A percentile compares a stretch with the other conserved stretches of the same genome.
These are phyloP conservation scores for Phaeosphaeriaceae sp. DNA, from an alignment of 2,329 filamentous ascomycete genomes.

Conservation along the genomic window DNA sequence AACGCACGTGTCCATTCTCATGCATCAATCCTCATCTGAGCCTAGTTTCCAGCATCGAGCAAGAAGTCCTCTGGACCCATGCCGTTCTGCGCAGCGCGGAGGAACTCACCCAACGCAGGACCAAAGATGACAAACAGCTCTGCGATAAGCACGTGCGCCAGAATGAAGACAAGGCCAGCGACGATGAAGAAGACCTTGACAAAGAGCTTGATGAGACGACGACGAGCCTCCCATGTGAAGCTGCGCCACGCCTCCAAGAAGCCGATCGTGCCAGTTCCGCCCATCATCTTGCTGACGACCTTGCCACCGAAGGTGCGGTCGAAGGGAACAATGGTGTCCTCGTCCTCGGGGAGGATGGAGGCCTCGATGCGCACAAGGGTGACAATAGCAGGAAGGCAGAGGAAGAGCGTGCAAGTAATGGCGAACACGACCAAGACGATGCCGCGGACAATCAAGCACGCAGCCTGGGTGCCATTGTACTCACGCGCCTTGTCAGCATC, in stretches of 20 bases:
- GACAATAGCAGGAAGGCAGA: slow-evolving; percentile 80
- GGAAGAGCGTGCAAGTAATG: slow-evolving; percentile 65
- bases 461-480: slow-evolving; percentile 42
- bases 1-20: not conserved
- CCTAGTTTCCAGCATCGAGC: not conserved
- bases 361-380: slow-evolving; percentile 85
- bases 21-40: not conserved
- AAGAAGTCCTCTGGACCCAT: not conserved
- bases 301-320: slow-evolving; percentile 85
- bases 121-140: slow-evolving; percentile 61
- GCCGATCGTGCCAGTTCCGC: slow-evolving; percentile 73
- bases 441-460: slow-evolving; percentile 51
- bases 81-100: slow-evolving; percentile 22
- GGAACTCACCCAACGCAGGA: slow-evolving; percentile 27
- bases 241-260: slow-evolving; percentile 80
- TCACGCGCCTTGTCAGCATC: slow-evolving; percentile 40
- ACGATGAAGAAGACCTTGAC: slow-evolving; percentile 70
- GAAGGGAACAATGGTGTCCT: slow-evolving; percentile 87
- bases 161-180: slow-evolving; percentile 56
- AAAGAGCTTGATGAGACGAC: slow-evolving; percentile 76
- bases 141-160: slow-evolving; percentile 59
- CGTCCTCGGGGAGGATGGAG: slow-evolving; percentile 79
- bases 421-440: slow-evolving; percentile 46
- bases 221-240: slow-evolving; percentile 75
- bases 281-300: slow-evolving; percentile 76